Base-by-base conservation (phyloP, 192 early-diverging fungal genomes). In the Backusella psychrophila region DNA sequence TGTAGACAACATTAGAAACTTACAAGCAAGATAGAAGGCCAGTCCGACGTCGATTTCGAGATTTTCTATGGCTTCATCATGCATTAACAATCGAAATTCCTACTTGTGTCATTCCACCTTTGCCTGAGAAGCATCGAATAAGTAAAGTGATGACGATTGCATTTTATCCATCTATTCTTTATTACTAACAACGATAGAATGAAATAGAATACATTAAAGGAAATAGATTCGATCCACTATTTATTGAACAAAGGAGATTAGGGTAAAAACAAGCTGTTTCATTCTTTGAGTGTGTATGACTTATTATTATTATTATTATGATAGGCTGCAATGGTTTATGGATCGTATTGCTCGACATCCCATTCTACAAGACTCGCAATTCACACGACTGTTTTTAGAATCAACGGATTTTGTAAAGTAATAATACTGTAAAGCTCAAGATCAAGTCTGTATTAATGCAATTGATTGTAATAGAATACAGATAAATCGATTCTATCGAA, bases 81-180 rank as follows among this genome's bases (percentile, higher is more conserved):
- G 88, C 89, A 63, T 86, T 99, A 44, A 74, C 74, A 39, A 88
- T 90, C 38, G 93, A 94, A 81, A 93, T 87, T 85, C 89, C 94
- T 8, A 91, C 92, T 4, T 92, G 91, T 53, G 92, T 97, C 35
- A 75, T 97, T 0, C 96, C 96, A 71, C 96, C 98, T 17, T 80
- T 98, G 33, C 98, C 98, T 4, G 98, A 93, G 35, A 97, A 96
- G 79, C 95, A 96, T 78, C 90, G 95, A 67, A 85, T 98, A 80
- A 91, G 91, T 95, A 85, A 67, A 21, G 17, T 49, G 42, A 33
- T 3, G 33, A 2, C 33, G 2, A n/a, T 49, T 15, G 4, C 15
- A 19, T 49, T 49, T 21, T 67, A 52, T 12, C 33, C 41, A 6
- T 31, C 14, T 23, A 23, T 71, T 44, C 44, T 39, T 15, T 39